Evolutionary conservation across 2,329 filamentous ascomycete species (phyloP), one percentile per base, ranked within the genome.

Genomic region (Ceratocystis cubensis): DNA sequence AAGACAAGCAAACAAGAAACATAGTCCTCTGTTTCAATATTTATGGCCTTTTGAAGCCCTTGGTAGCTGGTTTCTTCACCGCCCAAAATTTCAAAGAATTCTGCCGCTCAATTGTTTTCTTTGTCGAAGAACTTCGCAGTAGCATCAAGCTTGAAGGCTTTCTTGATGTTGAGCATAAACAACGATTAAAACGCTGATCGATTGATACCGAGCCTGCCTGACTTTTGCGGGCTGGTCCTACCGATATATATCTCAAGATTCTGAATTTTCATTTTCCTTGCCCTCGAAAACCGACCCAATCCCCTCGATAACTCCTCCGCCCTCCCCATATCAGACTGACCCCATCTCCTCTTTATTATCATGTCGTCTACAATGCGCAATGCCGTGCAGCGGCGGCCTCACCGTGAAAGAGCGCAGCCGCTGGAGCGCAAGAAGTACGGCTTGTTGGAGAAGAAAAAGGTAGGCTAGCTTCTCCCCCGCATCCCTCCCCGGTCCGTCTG

Each of bases 371-470:
- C 71, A 46, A 80, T 85, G 75, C 78, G 82, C 69, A 85, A 85
- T 73, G 80, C 82, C 74, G 83, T 92, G 69, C 84, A 91, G 71
- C 84, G 90, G 76, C 90, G 91, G 73, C 88, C 91, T 71, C 93
- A 97, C 77, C 84, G 87, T 71, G 94, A 97, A 81, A 88, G 94
- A 72, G 89, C 89, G 45, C 94, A 97, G 76, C 89, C 92, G 50
- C 77, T 84, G 70, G 89, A 92, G 74, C 89, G 94, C 65, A 80
- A 87, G 70, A 90, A 90, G 79, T 91, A 91, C 77, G 94, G 94
- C 70, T 83, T 97, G 25, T 86, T 97, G 69, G 94, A 97, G 76
- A 97, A 99, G 79, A 89, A 94, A 82, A 96, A 96, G 79, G 87
- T 87, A 73, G 53, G 73, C 69, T 22, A 5, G 20, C 48, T 33